A percentile compares a stretch with the other conserved stretches of the same genome.
These are phyloP conservation scores for Raddia guianensis DNA, from an alignment of 176 grass and related monocot genomes.

Conservation along the genomic window DNA sequence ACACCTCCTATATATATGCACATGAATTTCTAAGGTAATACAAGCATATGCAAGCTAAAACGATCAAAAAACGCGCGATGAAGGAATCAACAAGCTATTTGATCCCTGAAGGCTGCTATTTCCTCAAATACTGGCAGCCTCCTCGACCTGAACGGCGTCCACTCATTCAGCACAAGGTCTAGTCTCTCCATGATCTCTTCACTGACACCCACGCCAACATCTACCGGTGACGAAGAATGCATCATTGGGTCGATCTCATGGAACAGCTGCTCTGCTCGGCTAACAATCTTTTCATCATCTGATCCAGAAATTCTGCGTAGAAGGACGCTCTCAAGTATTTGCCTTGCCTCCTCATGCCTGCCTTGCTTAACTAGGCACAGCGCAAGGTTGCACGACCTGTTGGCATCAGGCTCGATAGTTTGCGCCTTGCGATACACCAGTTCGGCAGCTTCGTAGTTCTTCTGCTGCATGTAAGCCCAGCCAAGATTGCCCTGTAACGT, in stretches of 20 bases:
- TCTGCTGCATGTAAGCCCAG: conserved; percentile 96
- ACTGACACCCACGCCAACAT: conserved; percentile 45
- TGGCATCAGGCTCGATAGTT: conserved; percentile 74
- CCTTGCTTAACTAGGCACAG: conserved; percentile 73
- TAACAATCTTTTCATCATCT: conserved; percentile 56
- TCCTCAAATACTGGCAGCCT: conserved; percentile 97
- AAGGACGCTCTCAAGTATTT: conserved; percentile 51
- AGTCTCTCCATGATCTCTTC: conserved; percentile 75
- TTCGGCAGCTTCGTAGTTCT: conserved; percentile 69
- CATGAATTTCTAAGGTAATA: conserved; percentile 28
- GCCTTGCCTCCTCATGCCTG: conserved; percentile 50
- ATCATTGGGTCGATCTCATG: conserved; percentile 36
- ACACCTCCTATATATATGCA: conserved; percentile 23
- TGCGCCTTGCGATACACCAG: conserved; percentile 79
- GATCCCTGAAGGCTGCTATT: conserved; percentile 70
- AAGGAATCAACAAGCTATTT: conserved; percentile 76
- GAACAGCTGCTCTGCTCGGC: conserved; percentile 66
- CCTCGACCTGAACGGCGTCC: conserved; percentile 72
- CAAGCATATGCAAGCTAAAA: background rate
- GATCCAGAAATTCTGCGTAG: conserved; percentile 43
- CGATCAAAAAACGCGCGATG: background rate
- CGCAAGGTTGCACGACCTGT: conserved; percentile 87
- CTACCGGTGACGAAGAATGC: background rate
- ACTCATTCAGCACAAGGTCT: conserved; percentile 67
- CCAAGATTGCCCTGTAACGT: conserved; percentile 82